Evolutionary conservation across 768 basidiomycete species (phyloP), one percentile per base, ranked within the genome.

Genomic region (Crassisporium funariophilum): DNA sequence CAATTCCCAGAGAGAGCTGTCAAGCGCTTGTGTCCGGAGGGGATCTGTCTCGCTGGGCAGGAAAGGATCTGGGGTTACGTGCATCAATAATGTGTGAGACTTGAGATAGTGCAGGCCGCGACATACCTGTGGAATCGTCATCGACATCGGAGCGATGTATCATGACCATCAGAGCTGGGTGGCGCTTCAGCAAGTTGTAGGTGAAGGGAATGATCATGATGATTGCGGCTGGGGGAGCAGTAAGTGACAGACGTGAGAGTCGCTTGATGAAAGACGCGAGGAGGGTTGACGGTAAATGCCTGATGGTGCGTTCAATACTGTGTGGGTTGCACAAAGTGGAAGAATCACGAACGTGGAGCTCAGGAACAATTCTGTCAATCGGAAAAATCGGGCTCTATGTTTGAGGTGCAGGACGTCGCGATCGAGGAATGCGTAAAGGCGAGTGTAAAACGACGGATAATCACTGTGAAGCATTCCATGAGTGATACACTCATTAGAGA

Each of bases 241-340:
- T 72, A 9, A 98, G 76, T 6, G 92, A 86, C 2, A 98, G 75
- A 10, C 90, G 82, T 2, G 93, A 81, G 22, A 99, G 77, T 4
- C 91, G 84, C 65, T 98, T 98, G 59, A 97, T 75, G 66, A 98
- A 98, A 0, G 95, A 93, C 5, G 95, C 95, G 17, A 98, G 77
- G n/a, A 98, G 77, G 1, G 87, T 81, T 1, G 91, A 82, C 2
- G 97, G 93, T 11, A 99, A 74, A 67, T 95, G 92, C 4, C 93
- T 71, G 17, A n/a, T 34, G 23, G 19, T 13, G 43, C 33, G 41
- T 33, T 35, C 17, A 45, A 27, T 9, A 8, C 31, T 35, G 27
- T 12, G 12, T 44, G 24, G 37, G 40, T 22, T 35, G 23, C 35
- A n/a, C 25, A 39, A 16, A 46, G 15, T 38, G 17, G 13, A 24